Conservation (phyloP, 2,329 filamentous ascomycete species). For the Xylariaceae sp. region DNA sequence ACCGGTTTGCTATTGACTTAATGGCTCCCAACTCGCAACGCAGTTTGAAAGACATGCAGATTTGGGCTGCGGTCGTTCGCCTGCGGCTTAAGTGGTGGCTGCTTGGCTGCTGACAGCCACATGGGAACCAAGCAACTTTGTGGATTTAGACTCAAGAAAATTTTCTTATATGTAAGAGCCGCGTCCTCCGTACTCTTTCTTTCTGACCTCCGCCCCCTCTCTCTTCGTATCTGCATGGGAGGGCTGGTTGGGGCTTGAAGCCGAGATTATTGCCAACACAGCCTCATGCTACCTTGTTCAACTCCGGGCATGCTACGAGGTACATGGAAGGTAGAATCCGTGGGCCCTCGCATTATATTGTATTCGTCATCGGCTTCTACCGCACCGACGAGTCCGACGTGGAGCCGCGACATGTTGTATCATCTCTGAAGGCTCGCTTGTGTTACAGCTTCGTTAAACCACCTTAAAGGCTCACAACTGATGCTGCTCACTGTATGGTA, state of each 20-base stretch:
- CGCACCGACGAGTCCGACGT: background rate
- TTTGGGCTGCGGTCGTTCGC: background rate
- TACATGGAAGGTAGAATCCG: too few species aligned
- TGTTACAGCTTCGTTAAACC: background rate
- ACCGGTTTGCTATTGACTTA: too few species aligned
- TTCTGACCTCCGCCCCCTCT: background rate
- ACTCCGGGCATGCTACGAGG: too few species aligned
- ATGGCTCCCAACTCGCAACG: background rate
- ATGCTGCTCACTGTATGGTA: too few species aligned
- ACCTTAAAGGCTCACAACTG: background rate
- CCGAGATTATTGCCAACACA: constrained; percentile 25
- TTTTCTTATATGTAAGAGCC: background rate
- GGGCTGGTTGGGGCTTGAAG: constrained; percentile 12
- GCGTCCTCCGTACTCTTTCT: background rate
- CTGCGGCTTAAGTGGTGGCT: constrained; percentile 19
- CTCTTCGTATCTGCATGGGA: constrained; percentile 18
- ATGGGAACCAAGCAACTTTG: too few species aligned
- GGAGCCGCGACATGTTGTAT: background rate
- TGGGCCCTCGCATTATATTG: background rate
- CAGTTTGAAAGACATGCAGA: too few species aligned
- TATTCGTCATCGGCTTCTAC: constrained; percentile 12
- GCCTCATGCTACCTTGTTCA: constrained; percentile 7
- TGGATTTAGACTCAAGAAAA: background rate
- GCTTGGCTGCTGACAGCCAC: constrained; percentile 18
- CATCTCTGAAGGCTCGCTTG: background rate